Evolutionary conservation across 2,329 filamentous ascomycete species (phyloP).

Genomic region (Phaeosphaeria sp.): DNA sequence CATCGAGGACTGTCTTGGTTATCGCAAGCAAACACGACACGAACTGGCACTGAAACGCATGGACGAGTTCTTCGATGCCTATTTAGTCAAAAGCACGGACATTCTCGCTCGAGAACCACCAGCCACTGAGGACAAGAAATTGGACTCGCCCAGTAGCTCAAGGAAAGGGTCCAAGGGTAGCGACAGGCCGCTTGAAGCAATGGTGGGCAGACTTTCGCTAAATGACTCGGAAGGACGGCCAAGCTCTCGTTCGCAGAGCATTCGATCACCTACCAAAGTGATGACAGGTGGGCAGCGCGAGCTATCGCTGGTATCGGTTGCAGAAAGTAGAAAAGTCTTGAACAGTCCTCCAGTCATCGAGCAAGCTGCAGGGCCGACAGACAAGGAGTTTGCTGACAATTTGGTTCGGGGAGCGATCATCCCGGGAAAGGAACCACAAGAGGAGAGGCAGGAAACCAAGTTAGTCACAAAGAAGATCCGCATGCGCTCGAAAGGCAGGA

Average conservation of each 20-base stretch:
- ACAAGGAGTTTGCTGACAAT: slow-evolving; percentile 40
- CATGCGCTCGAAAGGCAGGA: slow-evolving; percentile 39
- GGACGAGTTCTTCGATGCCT: slow-evolving; percentile 76
- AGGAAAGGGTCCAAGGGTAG: slow-evolving; percentile 14
- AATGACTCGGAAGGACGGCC: slow-evolving; percentile 12
- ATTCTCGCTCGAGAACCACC: slow-evolving; percentile 56
- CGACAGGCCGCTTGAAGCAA: slow-evolving; percentile 28
- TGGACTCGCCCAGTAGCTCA: slow-evolving; percentile 7
- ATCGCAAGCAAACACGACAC: slow-evolving; percentile 73
- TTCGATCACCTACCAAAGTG: slow-evolving; percentile 21
- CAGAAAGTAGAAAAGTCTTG: slow-evolving; percentile 25
- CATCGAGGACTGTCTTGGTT: slow-evolving; percentile 88
- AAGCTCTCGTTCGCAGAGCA: slow-evolving; percentile 9
- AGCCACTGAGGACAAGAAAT: slow-evolving; percentile 11
- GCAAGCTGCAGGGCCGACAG: slow-evolving; percentile 19
- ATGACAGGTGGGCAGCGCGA: slow-evolving; percentile 30
- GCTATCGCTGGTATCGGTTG: slow-evolving; percentile 28
- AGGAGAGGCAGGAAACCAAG: slow-evolving; percentile 23
- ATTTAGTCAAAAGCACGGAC: slow-evolving; percentile 65
- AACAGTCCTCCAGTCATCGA: slow-evolving; percentile 11
- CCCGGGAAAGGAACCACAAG: slow-evolving; percentile 6
- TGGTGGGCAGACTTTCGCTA: slow-evolving; percentile 33
- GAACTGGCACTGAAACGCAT: slow-evolving; percentile 74
- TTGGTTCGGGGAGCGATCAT: slow-evolving; percentile 32
- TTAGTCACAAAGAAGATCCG: slow-evolving; percentile 46